Conservation (phyloP, 768 basidiomycete species). For the Coprinopsis marcescibilis region DNA sequence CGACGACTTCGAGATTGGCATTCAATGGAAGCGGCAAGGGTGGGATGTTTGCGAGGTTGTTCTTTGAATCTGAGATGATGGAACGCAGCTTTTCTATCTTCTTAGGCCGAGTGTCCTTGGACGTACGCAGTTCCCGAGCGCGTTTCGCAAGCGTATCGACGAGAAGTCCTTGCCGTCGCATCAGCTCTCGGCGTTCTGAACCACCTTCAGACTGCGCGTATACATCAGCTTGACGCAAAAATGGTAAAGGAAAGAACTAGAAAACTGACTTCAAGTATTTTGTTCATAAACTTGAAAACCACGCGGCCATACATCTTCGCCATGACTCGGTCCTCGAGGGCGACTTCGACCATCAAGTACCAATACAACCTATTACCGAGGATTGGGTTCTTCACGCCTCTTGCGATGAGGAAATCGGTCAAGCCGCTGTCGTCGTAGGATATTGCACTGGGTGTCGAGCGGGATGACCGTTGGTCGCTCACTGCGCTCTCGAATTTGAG, state of each 20-base stretch:
- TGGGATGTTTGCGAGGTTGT: constrained; percentile 71
- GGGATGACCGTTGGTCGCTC: constrained; percentile 69
- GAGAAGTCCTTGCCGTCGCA: constrained; percentile 87
- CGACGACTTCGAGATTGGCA: constrained; percentile 76
- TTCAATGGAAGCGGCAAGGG: constrained; percentile 88
- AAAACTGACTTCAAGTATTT: constrained; percentile 69
- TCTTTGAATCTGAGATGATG: constrained; percentile 79
- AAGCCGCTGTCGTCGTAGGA: constrained; percentile 91
- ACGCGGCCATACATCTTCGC: constrained; percentile 93
- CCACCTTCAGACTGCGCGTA: constrained; percentile 60
- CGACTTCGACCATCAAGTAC: constrained; percentile 97
- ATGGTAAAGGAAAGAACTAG: background rate
- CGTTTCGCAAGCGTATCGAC: constrained; percentile 81
- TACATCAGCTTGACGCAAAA: constrained; percentile 1
- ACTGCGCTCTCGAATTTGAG: constrained; percentile 91
- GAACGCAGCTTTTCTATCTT: constrained; percentile 95
- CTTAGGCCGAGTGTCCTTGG: constrained; percentile 92
- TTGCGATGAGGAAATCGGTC: constrained; percentile 83
- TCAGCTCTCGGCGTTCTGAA: constrained; percentile 75
- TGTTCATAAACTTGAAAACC: constrained; percentile 84
- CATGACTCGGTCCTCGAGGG: constrained; percentile 76
- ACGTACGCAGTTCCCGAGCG: constrained; percentile 80
- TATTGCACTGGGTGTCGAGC: constrained; percentile 65
- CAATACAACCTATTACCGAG: constrained; percentile 92
- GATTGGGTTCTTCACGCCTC: constrained; percentile 77